Percentiles rank a stretch among this genome's conserved stretches.
Conservation (phyloP, 164 flowering plant genomes). For the Protea cynaroides region DNA sequence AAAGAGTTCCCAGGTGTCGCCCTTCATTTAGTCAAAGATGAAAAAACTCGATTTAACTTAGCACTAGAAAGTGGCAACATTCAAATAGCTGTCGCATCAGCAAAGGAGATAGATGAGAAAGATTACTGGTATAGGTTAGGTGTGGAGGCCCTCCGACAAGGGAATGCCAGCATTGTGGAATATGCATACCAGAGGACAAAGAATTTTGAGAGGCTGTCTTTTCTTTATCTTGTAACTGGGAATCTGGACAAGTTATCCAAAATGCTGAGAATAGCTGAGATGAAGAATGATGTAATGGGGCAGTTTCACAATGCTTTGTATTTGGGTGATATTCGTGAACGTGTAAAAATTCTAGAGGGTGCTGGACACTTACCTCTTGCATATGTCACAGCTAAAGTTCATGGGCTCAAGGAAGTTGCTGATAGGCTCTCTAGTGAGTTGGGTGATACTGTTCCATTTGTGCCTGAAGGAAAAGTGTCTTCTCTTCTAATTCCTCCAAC, state of each 20-base stretch:
- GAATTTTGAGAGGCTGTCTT: background rate
- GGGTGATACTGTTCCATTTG: background rate
- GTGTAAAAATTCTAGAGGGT: background rate
- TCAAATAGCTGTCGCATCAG: background rate
- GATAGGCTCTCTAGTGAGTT: background rate
- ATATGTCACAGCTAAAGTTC: background rate
- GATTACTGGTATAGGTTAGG: too few species aligned
- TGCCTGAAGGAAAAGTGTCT: background rate
- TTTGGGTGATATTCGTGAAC: background rate
- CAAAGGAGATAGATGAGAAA: slow-evolving; percentile 2
- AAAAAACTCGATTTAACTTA: background rate
- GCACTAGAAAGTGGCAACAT: background rate
- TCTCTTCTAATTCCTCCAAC: background rate
- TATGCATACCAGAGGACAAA: slow-evolving; percentile 1
- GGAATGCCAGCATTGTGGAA: background rate
- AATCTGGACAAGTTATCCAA: background rate
- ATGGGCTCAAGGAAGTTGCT: slow-evolving; percentile 1
- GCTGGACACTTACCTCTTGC: background rate
- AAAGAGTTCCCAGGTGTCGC: too few species aligned
- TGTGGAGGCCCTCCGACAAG: background rate
- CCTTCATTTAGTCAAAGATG: background rate
- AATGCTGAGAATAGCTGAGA: slow-evolving; percentile 1
- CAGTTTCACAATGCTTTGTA: background rate
- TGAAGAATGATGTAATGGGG: background rate
- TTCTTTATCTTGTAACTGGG: background rate